Evolutionary conservation across 1,139 yeast species (phyloP), one percentile per base, ranked within the genome.

Genomic region (Geotrichum australiense): DNA sequence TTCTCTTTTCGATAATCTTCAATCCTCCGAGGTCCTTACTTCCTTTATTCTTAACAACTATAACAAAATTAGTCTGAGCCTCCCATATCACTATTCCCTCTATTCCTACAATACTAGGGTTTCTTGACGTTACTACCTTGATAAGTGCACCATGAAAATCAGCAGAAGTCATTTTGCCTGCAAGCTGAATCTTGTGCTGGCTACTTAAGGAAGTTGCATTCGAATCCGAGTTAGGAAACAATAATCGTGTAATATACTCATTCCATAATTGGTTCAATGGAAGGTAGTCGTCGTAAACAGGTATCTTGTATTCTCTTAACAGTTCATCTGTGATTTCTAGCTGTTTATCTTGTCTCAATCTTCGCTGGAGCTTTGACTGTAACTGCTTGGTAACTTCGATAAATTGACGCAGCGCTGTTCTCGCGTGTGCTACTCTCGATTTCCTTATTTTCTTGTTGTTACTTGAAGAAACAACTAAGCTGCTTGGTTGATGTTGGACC

Each of bases 21-120:
- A 57, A 44, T 39, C 48, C 51, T 18, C 51, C 47, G 29, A 41
- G 26, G 27, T 31, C 15, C 16, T 31, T 34, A 52, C 71, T 55
- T 35, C 63, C 67, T 19, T 59, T 60, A 18, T 58, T 57, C 36
- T 76, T 65, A 2, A 76, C 75, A 0, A 75, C 71, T 22, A 81
- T 77, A 37, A 89, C 53, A 55, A 86, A 82, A 43, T 76, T 73
- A 52, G 80, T 76, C 57, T 84, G 89, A 5, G 91, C 76, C 57
- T 91, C 98, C 81, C 94, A 84, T 1, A 86, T 66, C 1, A 89
- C 86, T 5, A 89, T 82, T 0, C 98, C 98, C 31, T 69, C 53
- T 14, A 73, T 53, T 0, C 95, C 95, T 4, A 80, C 71, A 42
- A 76, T 56, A 38, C 76, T 71, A 2, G 70, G 66, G 53, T 83